Conservation (phyloP, 179 eudicot species). For the Beta corolliflora region DNA sequence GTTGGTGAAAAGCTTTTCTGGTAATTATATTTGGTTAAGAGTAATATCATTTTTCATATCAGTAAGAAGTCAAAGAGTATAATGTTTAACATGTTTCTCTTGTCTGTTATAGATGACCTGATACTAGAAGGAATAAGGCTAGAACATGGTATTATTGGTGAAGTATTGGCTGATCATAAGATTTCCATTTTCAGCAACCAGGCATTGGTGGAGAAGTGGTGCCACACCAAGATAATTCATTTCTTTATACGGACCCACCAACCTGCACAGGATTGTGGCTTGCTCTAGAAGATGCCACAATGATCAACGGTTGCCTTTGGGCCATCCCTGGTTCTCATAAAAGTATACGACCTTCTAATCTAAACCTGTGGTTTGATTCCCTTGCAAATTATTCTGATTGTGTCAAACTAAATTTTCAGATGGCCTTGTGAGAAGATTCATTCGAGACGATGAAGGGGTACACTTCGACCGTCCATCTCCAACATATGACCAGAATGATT, state of each 20-base stretch:
- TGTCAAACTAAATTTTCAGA: constrained; percentile 34
- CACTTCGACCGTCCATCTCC: constrained; percentile 87
- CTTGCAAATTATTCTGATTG: background rate
- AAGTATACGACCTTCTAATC: constrained; percentile 36
- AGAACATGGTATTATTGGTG: background rate
- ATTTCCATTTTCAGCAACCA: constrained; percentile 70
- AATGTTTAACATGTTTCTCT: background rate
- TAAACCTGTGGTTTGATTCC: background rate
- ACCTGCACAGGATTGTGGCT: constrained; percentile 98
- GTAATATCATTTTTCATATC: background rate
- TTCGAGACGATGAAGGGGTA: constrained; percentile 82
- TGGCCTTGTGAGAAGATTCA: constrained; percentile 86
- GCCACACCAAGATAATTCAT: constrained; percentile 97
- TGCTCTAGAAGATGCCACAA: constrained; percentile 91
- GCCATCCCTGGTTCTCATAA: constrained; percentile 97
- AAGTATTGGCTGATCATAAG: constrained; percentile 7
- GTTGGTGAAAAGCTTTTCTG: background rate
- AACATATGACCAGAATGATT: constrained; percentile 70
- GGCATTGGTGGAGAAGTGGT: constrained; percentile 99
- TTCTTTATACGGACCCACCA: constrained; percentile 82
- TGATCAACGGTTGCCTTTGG: constrained; percentile 92
- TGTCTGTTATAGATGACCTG: background rate
- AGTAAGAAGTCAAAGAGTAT: background rate
- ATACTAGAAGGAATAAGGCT: background rate
- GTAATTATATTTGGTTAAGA: background rate